Percentiles rank a stretch among this genome's conserved stretches.
Conservation (phyloP, 495 filamentous ascomycete genomes). For the Astrocystis sublimbata region DNA sequence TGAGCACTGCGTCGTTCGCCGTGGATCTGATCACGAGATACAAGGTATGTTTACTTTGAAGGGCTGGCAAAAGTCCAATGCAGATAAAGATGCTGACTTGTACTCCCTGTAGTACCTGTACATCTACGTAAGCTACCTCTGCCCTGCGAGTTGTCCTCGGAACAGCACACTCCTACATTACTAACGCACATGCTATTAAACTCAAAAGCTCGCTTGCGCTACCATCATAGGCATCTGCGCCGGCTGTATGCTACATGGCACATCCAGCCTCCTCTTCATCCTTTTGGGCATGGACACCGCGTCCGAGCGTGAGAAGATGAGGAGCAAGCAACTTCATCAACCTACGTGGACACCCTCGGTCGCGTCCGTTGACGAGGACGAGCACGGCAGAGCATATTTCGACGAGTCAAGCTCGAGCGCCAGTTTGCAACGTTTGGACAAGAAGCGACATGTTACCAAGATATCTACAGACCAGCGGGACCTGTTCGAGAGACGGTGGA, state of each 20-base stretch:
- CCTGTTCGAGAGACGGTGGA: slow-evolving; percentile 29
- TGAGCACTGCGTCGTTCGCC: slow-evolving; percentile 20
- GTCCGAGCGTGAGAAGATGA: slow-evolving; percentile 11
- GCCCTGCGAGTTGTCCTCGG: neutral
- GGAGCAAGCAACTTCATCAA: slow-evolving; percentile 14
- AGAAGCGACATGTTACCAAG: slow-evolving; percentile 12
- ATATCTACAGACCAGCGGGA: slow-evolving; percentile 20
- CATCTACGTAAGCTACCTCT: slow-evolving; percentile 48
- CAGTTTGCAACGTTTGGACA: slow-evolving; percentile 2
- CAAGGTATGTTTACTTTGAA: slow-evolving; percentile 57
- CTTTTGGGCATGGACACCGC: slow-evolving; percentile 38
- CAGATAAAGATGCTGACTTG: no score
- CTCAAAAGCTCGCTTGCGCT: slow-evolving; percentile 55
- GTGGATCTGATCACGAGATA: slow-evolving; percentile 54
- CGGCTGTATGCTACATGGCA: slow-evolving; percentile 51
- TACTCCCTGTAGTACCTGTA: slow-evolving; percentile 56
- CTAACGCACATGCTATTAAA: slow-evolving; percentile 18
- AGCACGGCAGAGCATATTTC: slow-evolving; percentile 33
- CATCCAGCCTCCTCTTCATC: slow-evolving; percentile 41
- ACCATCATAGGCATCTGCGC: slow-evolving; percentile 56
- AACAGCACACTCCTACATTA: neutral
- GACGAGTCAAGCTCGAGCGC: slow-evolving; percentile 23
- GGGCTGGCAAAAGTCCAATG: slow-evolving; percentile 10
- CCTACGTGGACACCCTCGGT: slow-evolving; percentile 6
- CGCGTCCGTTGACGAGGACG: slow-evolving; percentile 29